These are phyloP conservation scores for Cladosporium cucumerinum DNA, from an alignment of 2,329 filamentous ascomycete species.

Conservation along the genomic window DNA sequence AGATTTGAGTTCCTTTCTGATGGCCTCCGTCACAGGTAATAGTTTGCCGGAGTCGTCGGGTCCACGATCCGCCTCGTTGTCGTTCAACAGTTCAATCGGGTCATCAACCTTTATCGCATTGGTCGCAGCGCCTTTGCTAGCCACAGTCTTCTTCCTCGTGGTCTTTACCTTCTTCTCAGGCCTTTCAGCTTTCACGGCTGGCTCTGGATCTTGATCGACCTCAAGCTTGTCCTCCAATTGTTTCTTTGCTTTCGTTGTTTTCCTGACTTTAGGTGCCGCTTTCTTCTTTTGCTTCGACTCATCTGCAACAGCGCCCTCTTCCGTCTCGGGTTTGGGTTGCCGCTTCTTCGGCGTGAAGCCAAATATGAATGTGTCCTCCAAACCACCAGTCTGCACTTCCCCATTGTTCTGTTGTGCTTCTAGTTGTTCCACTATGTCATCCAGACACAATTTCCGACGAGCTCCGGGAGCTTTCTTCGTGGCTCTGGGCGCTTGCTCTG, in stretches of 20 bases:
- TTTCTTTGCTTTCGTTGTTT: neutral
- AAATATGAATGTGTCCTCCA: conserved; percentile 14
- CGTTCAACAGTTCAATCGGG: neutral
- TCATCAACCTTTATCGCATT: neutral
- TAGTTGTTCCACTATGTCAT: neutral
- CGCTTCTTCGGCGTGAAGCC: neutral
- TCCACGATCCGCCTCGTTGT: neutral
- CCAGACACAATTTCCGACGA: neutral
- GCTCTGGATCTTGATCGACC: neutral
- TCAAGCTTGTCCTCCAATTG: neutral
- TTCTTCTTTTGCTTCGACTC: neutral
- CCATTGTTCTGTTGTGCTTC: neutral
- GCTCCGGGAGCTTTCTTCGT: neutral
- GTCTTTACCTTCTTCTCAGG: neutral
- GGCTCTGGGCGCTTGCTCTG: neutral
- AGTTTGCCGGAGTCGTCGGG: neutral
- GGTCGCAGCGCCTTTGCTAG: neutral
- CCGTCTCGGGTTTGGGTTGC: neutral
- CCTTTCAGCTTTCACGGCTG: neutral
- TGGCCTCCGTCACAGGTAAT: neutral
- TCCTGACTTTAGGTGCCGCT: neutral
- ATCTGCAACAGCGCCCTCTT: neutral
- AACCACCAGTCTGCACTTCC: neutral
- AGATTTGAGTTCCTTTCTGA: neutral
- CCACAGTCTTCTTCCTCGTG: neutral